A percentile compares a stretch with the other conserved stretches of the same genome.
Conservation (phyloP, 108 stramenopile genomes). For the Skeletonema costatum region DNA sequence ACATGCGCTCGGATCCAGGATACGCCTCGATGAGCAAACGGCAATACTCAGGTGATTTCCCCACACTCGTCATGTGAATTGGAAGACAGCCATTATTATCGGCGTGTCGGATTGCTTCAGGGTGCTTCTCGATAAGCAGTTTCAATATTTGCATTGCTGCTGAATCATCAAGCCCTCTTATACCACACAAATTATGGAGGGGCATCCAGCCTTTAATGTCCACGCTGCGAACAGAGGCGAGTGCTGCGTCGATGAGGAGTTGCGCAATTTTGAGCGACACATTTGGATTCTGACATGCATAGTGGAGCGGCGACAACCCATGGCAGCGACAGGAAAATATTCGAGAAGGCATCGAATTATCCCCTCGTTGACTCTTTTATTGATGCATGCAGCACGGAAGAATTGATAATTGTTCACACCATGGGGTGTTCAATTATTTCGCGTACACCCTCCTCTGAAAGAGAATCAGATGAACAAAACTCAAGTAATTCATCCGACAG, state of each 20-base stretch:
- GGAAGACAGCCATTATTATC: background rate
- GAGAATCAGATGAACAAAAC: no score
- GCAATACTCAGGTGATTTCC: no score
- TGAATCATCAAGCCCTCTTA: slow-evolving; percentile 1
- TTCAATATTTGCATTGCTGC: background rate
- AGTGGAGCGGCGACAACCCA: no score
- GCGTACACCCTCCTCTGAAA: no score
- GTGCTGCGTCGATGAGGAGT: background rate
- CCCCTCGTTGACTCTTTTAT: no score
- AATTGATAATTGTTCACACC: no score
- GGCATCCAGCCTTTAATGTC: background rate
- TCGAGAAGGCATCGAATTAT: background rate
- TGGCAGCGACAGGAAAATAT: background rate
- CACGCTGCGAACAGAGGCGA: background rate
- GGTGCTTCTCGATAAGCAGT: background rate
- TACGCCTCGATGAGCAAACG: no score
- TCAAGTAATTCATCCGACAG: no score
- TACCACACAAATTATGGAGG: background rate
- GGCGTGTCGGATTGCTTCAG: background rate
- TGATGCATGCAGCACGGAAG: no score
- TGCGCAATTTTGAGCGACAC: background rate
- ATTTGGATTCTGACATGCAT: background rate
- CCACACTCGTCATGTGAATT: background rate
- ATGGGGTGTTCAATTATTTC: no score
- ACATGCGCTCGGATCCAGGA: no score